Evolutionary conservation across 2,329 filamentous ascomycete species (phyloP), one percentile per base, ranked within the genome.

Genomic region (Calonectria leucothoes): DNA sequence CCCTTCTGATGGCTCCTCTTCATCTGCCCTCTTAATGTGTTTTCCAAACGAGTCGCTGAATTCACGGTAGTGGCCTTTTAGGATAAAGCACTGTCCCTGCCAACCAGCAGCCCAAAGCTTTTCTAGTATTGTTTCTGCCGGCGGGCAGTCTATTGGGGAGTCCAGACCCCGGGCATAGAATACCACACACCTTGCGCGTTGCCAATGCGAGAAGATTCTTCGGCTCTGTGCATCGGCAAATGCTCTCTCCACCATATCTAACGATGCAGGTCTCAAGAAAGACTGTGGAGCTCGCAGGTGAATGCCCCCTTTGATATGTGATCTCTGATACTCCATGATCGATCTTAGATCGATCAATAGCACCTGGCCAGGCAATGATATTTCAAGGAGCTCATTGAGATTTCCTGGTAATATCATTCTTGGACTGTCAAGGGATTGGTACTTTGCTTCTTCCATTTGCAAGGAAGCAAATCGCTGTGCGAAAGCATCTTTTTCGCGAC

Each of bases 61-160:
- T 74, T 91, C 89, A 59, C 86, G 85, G 77, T 89, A 91, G 67
- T 89, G 88, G 0, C 89, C 89, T 77, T 90, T 90, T 39, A 91
- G 84, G 10, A 91, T 83, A 76, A 91, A 91, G 72, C 85, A 88
- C 49, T 87, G 85, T 2, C 89, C 89, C 0, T 76, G 74, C 89
- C 89, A 91, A 27, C 86, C 87, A 75, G 85, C 84, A 20, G 80
- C 79, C 64, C 82, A 85, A 66, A 91, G 83, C 72, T 88, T 89
- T 48, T 84, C 80, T 25, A 85, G 79, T 3, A 91, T 77, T 0
- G 85, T 81, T 17, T 86, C 84, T 3, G 89, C 88, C 2, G 86
- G 80, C 0, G 89, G 89, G 48, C 88, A 89, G 71, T 90, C 88
- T 85, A 87, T 88, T 0, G 85, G 77, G 59, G 85, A 87, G 67